A percentile compares a stretch with the other conserved stretches of the same genome.
Conservation (phyloP, 1,284 basidiomycete genomes). For the Austroboletus novae-zelandiae region DNA sequence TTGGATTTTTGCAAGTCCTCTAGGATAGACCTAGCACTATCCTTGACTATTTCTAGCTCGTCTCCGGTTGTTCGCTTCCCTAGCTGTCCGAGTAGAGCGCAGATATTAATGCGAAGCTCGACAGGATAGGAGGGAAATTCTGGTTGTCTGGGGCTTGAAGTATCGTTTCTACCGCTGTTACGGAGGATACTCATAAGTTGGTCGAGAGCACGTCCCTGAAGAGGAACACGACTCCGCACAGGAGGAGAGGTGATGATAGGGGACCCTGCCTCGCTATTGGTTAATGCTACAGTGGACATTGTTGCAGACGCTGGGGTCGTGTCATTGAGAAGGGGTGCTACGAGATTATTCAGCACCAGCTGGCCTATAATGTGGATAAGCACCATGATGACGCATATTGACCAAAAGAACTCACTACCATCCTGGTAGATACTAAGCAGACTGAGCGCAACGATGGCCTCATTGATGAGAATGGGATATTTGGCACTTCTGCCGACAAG, state of each 20-base stretch:
- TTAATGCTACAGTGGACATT: slow-evolving; percentile 40
- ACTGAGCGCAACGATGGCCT: slow-evolving; percentile 83
- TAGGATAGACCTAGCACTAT: slow-evolving; percentile 47
- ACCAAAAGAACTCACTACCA: slow-evolving; percentile 52
- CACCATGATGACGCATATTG: not conserved
- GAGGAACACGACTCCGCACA: slow-evolving; percentile 39
- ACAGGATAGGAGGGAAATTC: slow-evolving; percentile 46
- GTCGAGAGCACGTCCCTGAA: slow-evolving; percentile 57
- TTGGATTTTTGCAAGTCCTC: slow-evolving; percentile 43
- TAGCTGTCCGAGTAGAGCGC: slow-evolving; percentile 65
- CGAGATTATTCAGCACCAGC: slow-evolving; percentile 58
- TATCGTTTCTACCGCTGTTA: slow-evolving; percentile 44
- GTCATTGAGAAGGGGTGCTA: slow-evolving; percentile 51
- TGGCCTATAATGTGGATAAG: slow-evolving; percentile 43
- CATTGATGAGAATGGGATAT: slow-evolving; percentile 86
- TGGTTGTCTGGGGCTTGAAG: slow-evolving; percentile 33
- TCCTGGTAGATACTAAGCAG: slow-evolving; percentile 64
- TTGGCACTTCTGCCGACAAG: slow-evolving; percentile 76
- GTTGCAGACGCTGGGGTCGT: slow-evolving; percentile 36
- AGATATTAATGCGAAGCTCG: slow-evolving; percentile 72
- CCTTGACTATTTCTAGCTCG: slow-evolving; percentile 50
- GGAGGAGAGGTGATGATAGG: slow-evolving; percentile 39
- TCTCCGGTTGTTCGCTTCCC: slow-evolving; percentile 49
- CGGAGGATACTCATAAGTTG: slow-evolving; percentile 58
- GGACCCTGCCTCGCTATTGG: slow-evolving; percentile 42